Evolutionary conservation across 495 filamentous ascomycete genomes (phyloP).

Genomic region (Usnea hakonensis): DNA sequence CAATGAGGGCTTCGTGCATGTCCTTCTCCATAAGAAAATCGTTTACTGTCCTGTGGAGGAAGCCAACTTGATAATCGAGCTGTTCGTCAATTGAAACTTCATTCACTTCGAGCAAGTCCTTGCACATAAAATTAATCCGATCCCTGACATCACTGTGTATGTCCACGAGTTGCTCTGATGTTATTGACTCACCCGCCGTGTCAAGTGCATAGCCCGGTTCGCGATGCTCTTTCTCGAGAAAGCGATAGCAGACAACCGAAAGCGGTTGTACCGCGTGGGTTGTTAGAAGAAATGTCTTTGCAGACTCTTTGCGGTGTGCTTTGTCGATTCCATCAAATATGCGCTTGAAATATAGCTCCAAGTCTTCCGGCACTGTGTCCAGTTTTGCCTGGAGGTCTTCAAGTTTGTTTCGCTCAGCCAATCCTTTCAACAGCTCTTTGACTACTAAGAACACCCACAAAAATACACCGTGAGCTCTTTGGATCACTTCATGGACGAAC

Average conservation of each 20-base stretch:
- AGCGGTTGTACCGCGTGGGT: neutral
- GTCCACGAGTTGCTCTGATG: neutral
- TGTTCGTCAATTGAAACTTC: neutral
- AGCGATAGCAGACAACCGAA: neutral
- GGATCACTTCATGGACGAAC: slow-evolving; percentile 22
- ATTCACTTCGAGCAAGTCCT: slow-evolving; percentile 3
- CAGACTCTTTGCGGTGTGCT: slow-evolving; percentile 1
- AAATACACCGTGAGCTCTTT: slow-evolving; percentile 33
- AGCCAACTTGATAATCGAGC: neutral
- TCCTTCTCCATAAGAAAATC: slow-evolving; percentile 2
- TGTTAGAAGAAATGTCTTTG: neutral
- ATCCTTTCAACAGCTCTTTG: slow-evolving; percentile 11
- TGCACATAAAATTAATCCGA: slow-evolving; percentile 5
- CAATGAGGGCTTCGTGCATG: neutral
- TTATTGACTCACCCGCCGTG: neutral
- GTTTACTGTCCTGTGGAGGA: slow-evolving; percentile 2
- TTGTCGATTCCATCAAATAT: slow-evolving; percentile 12
- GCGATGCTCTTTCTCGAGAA: slow-evolving; percentile 5
- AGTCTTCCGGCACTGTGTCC: slow-evolving; percentile 10
- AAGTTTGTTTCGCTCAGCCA: slow-evolving; percentile 15
- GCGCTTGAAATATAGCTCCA: slow-evolving; percentile 18
- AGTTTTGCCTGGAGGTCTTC: slow-evolving; percentile 11
- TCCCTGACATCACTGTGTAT: neutral
- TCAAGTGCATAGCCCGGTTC: neutral
- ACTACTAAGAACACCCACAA: slow-evolving; percentile 29